Base-by-base conservation (phyloP, 306 rosid genomes). In the Cucumis hystrix region DNA sequence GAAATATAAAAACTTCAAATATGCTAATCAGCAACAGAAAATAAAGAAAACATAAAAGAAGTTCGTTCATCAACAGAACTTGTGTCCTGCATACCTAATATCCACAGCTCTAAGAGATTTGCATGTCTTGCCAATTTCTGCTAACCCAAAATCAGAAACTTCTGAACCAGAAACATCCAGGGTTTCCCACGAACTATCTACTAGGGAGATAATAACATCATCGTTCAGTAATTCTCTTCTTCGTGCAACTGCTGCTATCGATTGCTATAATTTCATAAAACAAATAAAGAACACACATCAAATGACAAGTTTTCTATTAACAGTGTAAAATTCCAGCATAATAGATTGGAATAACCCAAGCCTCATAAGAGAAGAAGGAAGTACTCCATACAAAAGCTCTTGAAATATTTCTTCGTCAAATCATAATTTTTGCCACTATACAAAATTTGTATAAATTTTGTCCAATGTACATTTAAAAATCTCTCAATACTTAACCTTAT, bases 111-210 rank as follows among this genome's bases (percentile, higher is more conserved):
- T 87, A 67, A 89, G 91, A 69, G 11, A 81, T 76, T 79, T 86
- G 81, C 97, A 92, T 41, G 79, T 80, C 84, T 89, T 86, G 74
- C 89, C 87, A 65, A 83, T 91, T 87, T 90, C 85, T 23, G 43
- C 81, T 85, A 95, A 82, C 61, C 97, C 96, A 81, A 72, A 71
- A 84, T 95, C 97, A 7, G 97, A 88, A 82, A 92, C 93, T 78
- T 95, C 97, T 62, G 97, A 95, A 37, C 87, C 86, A 59, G 98
- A 95, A 59, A 95, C 82, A 58, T 95, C 97, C 60, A 95, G 93
- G 79, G 86, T 70, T 70, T 86, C 93, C 98, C 97, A 95, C 33
- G 92, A 87, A 72, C 77, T 57, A 85, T 95, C 97, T 75, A 89
- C 92, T 79, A 95, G 79, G 37, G 97, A 83, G 6, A 92, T 83